These are phyloP conservation scores for Eucommia ulmoides DNA, from an alignment of 257 asterid species.

Conservation along the genomic window DNA sequence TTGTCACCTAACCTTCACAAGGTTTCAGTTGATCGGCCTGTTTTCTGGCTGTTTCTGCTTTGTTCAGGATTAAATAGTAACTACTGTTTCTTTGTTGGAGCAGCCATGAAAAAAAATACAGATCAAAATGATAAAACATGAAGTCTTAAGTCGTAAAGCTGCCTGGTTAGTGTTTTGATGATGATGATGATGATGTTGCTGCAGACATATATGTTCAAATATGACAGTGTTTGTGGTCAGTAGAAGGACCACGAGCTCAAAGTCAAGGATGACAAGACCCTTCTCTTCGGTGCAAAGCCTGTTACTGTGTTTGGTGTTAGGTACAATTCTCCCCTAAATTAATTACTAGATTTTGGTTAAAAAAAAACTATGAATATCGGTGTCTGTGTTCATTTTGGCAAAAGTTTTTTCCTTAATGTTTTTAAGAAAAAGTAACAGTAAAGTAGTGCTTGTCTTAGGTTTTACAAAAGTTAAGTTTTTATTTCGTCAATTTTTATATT, in stretches of 20 bases:
- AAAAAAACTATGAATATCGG: background rate
- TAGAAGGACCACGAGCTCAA: slow-evolving; percentile 58
- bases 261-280: slow-evolving; percentile 71
- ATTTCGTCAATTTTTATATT: no score
- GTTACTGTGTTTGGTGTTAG: slow-evolving; percentile 60
- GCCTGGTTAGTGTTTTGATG: no score
- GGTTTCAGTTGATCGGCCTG: background rate
- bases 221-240: slow-evolving; percentile 77
- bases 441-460: no score
- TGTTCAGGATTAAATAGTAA: background rate
- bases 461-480: no score
- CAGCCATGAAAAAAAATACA: no score
- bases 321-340: slow-evolving; percentile 10
- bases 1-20: background rate
- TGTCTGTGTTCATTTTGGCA: background rate
- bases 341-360: background rate
- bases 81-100: background rate
- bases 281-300: slow-evolving; percentile 61
- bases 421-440: no score
- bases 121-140: no score
- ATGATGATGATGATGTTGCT: no score
- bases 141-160: no score
- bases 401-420: no score
- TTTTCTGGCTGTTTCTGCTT: background rate
- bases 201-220: slow-evolving; percentile 88